Evolutionary conservation across 805 yeast species (phyloP), one percentile per base, ranked within the genome.

Genomic region (Saturnispora dispora): DNA sequence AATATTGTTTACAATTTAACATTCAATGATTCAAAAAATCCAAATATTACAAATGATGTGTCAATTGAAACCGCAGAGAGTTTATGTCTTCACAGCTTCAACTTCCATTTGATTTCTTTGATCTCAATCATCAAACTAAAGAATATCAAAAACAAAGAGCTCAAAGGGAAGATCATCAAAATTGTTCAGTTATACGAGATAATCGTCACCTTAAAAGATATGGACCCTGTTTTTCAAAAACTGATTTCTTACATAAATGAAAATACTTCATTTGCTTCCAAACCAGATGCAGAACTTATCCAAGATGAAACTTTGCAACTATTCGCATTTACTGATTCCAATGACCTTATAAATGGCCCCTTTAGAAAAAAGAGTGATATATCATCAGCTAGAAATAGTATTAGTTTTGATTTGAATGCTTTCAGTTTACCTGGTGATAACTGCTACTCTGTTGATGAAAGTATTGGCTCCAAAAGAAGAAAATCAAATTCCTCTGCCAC

Each of bases 1-100:
- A 49, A 58, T 10, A 50, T 58, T 18, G 60, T 63, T n/a, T 62
- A 60, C 46, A 58, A 58, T 42, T 51, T 63, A 25, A 52, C 58
- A 11, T 58, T 60, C 27, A 47, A 36, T 25, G 56, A 55, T 35
- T 45, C 54, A 6, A 48, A 55, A 13, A 52, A 51, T 28, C 46
- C 40, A 7, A 33, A 48, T 22, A 55, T 52, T 25, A 25, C 18
- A 8, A 41, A 48, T 41, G 61, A 57, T 9, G 45, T 61, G 10
- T 58, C 62, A 15, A 45, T 57, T 23, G 57, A 56, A 39, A 60
- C 58, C 36, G 56, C 63, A 2, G 66, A 65, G 46, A 52, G 48
- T 45, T 47, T 65, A 40, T 55, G 65, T 39, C 56, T 63, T 28
- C 64, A 63, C 47, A 62, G 68, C 52, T 65, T 65, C 56, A 64